Base-by-base conservation (phyloP, 495 filamentous ascomycete genomes). In the Neurospora sp. region DNA sequence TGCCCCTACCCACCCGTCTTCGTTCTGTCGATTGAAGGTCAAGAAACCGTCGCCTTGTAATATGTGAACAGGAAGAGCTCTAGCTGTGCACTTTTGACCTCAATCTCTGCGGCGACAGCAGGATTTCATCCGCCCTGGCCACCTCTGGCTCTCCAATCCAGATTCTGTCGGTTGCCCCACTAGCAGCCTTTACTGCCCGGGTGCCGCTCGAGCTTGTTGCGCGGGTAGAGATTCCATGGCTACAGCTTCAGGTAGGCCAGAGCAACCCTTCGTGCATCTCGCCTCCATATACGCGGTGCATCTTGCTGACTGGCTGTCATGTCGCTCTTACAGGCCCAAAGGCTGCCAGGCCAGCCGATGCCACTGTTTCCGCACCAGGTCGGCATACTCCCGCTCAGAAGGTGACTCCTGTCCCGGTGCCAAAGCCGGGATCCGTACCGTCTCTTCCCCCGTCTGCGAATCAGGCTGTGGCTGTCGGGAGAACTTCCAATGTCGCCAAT, bases 371-470 rank as follows among this genome's bases (percentile, higher is more conserved):
- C 22, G 41, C 68, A 35, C 69, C 73, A 9, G 31, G 27, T 35
- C 75, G 70, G 14, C 20, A 75, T 6, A 70, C 71, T 11, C 40
- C 71, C 10, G 53, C 68, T 41, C 68, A 39, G 27, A 79, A 76
- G 41, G 73, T 75, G 14, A 75, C 75, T 41, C 74, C 79, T 22
- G 71, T 76, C 6, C 78, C 78, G 5, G 71, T 78, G 6, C 76
- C 78, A 6, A 76, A 75, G 46, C 73, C 72, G n/a, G 74, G 76
- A 38, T 69, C 74, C 6, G 74, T 79, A 68, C 70, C 78, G 10
- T 74, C 75, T 35, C 48, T 71, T 27, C 68, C 77, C 20, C 70
- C 72, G 5, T 66, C 71, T 4, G 71, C 72, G 40, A 72, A 71
- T 11, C 61, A 69, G 40, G 53, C 71, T 4, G 35, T 71, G 1